Base-by-base conservation (phyloP, 169 alveolate genomes). In the Prorocentrum cordatum region DNA sequence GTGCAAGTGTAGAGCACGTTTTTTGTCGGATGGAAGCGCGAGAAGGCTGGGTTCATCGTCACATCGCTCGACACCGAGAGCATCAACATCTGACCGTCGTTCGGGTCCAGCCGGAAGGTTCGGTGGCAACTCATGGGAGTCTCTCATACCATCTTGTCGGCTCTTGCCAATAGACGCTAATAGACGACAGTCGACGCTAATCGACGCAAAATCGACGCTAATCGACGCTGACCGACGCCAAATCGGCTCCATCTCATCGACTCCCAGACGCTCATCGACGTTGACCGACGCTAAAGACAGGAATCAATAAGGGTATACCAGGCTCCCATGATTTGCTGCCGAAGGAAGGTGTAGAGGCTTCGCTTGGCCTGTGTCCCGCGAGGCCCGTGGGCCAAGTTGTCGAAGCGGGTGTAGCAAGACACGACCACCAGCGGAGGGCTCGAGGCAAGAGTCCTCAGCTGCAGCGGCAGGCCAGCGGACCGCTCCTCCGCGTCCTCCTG, bases 351-450 rank as follows among this genome's bases (percentile, higher is more conserved):
- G 6, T 9, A 26, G 61, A 3, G 39, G 73, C 87, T 75, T 50
- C 58, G 50, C 87, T 75, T 75, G 20, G 87, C 87, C 87, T 75
- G 73, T 33, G 31, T 54, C 31, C 88, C 88, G 2, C 88, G 73
- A 7, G 88, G 88, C n/a, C 88, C 88, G 29, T 77, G 88, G 26
- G 88, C 88, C 12, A 77, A 62, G 64, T 77, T 77, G 73, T 77
- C 88, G 45, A 77, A 77, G 22, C 88, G n/a, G n/a, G n/a, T n/a
- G n/a, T n/a, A n/a, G n/a, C n/a, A n/a, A n/a, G n/a, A n/a, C n/a
- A n/a, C n/a, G n/a, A n/a, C n/a, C n/a, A n/a, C n/a, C n/a, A n/a
- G n/a, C n/a, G n/a, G n/a, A n/a, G n/a, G n/a, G n/a, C n/a, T n/a
- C n/a, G n/a, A n/a, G n/a, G n/a, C n/a, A n/a, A n/a, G n/a, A n/a